Evolutionary conservation across 805 yeast genomes (phyloP).

Genomic region (Isabelozyma pseudorhagii): DNA sequence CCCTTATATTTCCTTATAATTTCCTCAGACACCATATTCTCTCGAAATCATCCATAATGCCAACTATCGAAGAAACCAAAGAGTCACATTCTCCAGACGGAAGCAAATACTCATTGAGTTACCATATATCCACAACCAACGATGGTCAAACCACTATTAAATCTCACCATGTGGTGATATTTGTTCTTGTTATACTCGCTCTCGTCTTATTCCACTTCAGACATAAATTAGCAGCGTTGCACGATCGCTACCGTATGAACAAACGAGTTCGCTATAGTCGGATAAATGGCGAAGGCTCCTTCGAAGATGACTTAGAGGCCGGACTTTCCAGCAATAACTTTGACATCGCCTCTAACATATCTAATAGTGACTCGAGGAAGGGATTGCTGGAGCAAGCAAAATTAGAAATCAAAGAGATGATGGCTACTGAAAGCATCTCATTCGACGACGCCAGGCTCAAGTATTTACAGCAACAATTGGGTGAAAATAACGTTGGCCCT

Average conservation of each 20-base stretch:
- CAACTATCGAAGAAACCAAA: background rate
- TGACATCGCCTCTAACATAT: slow-evolving; percentile 43
- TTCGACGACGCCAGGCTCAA: slow-evolving; percentile 70
- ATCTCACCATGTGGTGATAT: slow-evolving; percentile 13
- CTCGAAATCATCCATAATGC: background rate
- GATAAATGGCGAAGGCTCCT: slow-evolving; percentile 11
- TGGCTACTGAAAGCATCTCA: slow-evolving; percentile 47
- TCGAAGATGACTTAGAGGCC: slow-evolving; percentile 30
- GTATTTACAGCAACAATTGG: slow-evolving; percentile 46
- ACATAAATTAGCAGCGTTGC: slow-evolving; percentile 21
- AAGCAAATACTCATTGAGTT: background rate
- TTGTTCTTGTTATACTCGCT: slow-evolving; percentile 11
- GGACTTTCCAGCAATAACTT: slow-evolving; percentile 63
- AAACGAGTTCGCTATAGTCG: slow-evolving; percentile 12
- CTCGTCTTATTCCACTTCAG: slow-evolving; percentile 31
- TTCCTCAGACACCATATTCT: background rate
- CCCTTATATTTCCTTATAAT: background rate
- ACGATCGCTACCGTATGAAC: slow-evolving; percentile 26
- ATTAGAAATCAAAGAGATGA: slow-evolving; percentile 46
- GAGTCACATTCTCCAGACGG: background rate
- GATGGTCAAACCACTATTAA: slow-evolving; percentile 3
- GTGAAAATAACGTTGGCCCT: slow-evolving; percentile 51
- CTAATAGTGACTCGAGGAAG: slow-evolving; percentile 50
- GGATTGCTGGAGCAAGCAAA: slow-evolving; percentile 62
- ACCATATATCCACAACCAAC: background rate